Evolutionary conservation across 2,329 filamentous ascomycete genomes (phyloP).

Genomic region (Fusarium haematococcum): DNA sequence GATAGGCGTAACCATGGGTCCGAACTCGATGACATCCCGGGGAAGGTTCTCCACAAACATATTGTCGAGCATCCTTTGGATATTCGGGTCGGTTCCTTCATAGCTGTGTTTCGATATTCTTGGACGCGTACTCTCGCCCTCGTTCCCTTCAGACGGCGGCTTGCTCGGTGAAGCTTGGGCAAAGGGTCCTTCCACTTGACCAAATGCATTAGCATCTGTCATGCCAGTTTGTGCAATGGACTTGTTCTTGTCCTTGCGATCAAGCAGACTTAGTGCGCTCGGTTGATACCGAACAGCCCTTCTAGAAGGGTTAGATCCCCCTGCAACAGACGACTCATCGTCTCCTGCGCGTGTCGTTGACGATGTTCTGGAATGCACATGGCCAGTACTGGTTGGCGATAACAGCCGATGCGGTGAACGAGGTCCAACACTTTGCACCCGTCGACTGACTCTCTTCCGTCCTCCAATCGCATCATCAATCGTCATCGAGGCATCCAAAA

Average conservation of each 20-base stretch:
- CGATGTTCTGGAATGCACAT: slow-evolving; percentile 53
- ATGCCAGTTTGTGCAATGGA: slow-evolving; percentile 69
- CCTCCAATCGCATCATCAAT: slow-evolving; percentile 76
- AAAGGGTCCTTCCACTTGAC: slow-evolving; percentile 70
- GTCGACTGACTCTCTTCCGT: slow-evolving; percentile 65
- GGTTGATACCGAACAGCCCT: slow-evolving; percentile 66
- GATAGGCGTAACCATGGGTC: slow-evolving; percentile 81
- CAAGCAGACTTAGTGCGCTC: slow-evolving; percentile 70
- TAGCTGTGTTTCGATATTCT: slow-evolving; percentile 81
- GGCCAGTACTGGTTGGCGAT: slow-evolving; percentile 47
- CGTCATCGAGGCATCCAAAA: slow-evolving; percentile 91
- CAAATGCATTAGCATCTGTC: slow-evolving; percentile 70
- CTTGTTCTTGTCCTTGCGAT: slow-evolving; percentile 69
- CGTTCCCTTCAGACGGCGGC: slow-evolving; percentile 39
- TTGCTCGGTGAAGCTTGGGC: slow-evolving; percentile 47
- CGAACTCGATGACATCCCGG: slow-evolving; percentile 76
- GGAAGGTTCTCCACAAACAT: slow-evolving; percentile 83
- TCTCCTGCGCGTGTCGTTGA: slow-evolving; percentile 48
- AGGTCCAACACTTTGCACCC: slow-evolving; percentile 53
- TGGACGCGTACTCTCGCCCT: slow-evolving; percentile 50
- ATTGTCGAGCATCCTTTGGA: slow-evolving; percentile 80
- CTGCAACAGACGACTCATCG: slow-evolving; percentile 52
- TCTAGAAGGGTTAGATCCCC: slow-evolving; percentile 57
- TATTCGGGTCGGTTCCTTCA: slow-evolving; percentile 78
- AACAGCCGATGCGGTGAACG: slow-evolving; percentile 45